These are phyloP conservation scores for Fomitopsis schrenkii DNA, from an alignment of 1,284 basidiomycete genomes.

Conservation along the genomic window DNA sequence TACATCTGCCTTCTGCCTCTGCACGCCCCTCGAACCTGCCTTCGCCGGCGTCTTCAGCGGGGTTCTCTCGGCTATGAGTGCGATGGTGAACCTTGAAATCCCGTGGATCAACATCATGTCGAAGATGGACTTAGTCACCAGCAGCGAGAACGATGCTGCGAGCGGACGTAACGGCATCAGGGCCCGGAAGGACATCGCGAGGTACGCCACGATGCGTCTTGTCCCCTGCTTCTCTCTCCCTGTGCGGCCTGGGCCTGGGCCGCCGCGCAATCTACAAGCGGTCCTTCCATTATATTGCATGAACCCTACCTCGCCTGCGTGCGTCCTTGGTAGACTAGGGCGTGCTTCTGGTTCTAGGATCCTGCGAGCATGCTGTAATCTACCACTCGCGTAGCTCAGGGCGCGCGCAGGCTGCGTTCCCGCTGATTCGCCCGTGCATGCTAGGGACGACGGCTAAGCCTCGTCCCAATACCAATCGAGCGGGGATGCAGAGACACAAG, in stretches of 20 bases:
- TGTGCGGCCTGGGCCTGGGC: not conserved
- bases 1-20: not conserved
- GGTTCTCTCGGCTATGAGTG: slow-evolving; percentile 97
- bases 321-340: not conserved
- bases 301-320: not conserved
- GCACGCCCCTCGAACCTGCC: not conserved
- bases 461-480: not conserved
- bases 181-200: slow-evolving; percentile 71
- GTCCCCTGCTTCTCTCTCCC: not conserved
- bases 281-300: not conserved
- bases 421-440: not conserved
- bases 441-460: not conserved
- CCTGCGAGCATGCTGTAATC: not conserved
- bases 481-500: not conserved
- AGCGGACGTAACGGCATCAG: slow-evolving; percentile 70
- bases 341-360: not conserved
- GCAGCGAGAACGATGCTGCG: slow-evolving; percentile 56
- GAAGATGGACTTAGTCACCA: slow-evolving; percentile 96
- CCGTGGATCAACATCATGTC: slow-evolving; percentile 98
- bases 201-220: slow-evolving; percentile 36
- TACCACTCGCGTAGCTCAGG: not conserved
- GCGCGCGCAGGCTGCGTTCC: not conserved
- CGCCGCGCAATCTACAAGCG: not conserved
- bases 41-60: slow-evolving; percentile 53
- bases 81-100: slow-evolving; percentile 97